phyloP scores from a whole-genome alignment of 805 yeast genomes.

The Kuraishia cidri region DNA sequence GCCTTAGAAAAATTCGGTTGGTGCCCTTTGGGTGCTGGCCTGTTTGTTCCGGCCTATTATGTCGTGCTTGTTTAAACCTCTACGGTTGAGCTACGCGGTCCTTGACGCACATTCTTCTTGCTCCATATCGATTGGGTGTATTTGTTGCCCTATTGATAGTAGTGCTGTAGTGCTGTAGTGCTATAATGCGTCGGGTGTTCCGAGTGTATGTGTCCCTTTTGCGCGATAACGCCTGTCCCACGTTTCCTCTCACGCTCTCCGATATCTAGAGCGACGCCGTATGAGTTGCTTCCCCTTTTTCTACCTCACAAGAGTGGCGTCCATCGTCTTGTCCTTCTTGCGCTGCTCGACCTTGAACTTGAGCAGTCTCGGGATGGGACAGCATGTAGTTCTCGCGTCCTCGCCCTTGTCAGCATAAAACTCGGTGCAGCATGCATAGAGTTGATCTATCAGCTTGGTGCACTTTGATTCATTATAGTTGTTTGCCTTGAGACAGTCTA shows the following conservation, averaged over 20 bases:
- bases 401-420: constrained; percentile 56
- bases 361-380: constrained; percentile 64
- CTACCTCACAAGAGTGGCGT: neutral
- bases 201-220: no score
- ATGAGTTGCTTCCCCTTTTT: no score
- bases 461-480: constrained; percentile 72
- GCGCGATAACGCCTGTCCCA: no score
- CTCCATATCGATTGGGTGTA: neutral
- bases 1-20: constrained; percentile 57
- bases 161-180: no score
- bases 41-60: constrained; percentile 42
- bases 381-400: constrained; percentile 59
- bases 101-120: constrained; percentile 47
- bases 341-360: constrained; percentile 61
- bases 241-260: no score
- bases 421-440: constrained; percentile 66
- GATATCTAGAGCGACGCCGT: no score
- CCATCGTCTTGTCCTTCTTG: constrained; percentile 4
- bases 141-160: no score
- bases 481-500: constrained; percentile 54
- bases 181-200: no score
- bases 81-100: constrained; percentile 61
- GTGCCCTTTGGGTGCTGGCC: constrained; percentile 9
- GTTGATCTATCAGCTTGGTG: constrained; percentile 52
- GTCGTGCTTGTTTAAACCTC: constrained; percentile 39